Evolutionary conservation across 2,329 filamentous ascomycete genomes (phyloP).

Genomic region (Fusarium sp.): DNA sequence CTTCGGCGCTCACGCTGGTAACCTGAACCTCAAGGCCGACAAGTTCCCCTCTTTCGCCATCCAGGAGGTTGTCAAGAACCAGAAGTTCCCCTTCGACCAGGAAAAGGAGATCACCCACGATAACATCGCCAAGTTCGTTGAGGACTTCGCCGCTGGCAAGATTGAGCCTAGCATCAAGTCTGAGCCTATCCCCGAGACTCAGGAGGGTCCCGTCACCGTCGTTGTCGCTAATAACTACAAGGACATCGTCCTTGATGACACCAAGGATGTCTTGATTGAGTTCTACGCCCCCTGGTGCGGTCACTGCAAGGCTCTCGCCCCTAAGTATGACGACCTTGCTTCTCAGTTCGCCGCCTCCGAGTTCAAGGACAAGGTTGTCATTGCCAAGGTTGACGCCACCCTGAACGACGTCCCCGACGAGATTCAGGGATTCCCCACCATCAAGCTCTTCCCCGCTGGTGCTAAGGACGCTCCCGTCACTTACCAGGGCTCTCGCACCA

Average conservation of each 20-base stretch:
- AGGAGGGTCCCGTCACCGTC: slow-evolving; percentile 88
- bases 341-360: slow-evolving; percentile 80
- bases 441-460: slow-evolving; percentile 96
- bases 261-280: slow-evolving; percentile 97
- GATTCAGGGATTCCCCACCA: slow-evolving; percentile 97
- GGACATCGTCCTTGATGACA: slow-evolving; percentile 88
- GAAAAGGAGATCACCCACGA: slow-evolving; percentile 79
- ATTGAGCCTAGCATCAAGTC: slow-evolving; percentile 97
- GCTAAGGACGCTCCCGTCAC: slow-evolving; percentile 86
- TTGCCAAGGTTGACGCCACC: slow-evolving; percentile 98
- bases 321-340: slow-evolving; percentile 95
- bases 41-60: slow-evolving; percentile 98
- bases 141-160: slow-evolving; percentile 87
- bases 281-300: slow-evolving; percentile 99
- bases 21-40: slow-evolving; percentile 96
- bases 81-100: slow-evolving; percentile 95
- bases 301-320: slow-evolving; percentile 98
- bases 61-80: slow-evolving; percentile 93
- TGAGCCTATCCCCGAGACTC: slow-evolving; percentile 92
- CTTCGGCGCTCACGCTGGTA: slow-evolving; percentile 93
- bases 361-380: slow-evolving; percentile 84
- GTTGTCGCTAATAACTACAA: slow-evolving; percentile 96
- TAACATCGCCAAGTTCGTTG: slow-evolving; percentile 82
- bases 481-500: slow-evolving; percentile 87
- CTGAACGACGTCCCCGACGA: slow-evolving; percentile 96